These are phyloP conservation scores for Nitzschia sp. DNA, from an alignment of 108 stramenopile genomes.

Conservation along the genomic window DNA sequence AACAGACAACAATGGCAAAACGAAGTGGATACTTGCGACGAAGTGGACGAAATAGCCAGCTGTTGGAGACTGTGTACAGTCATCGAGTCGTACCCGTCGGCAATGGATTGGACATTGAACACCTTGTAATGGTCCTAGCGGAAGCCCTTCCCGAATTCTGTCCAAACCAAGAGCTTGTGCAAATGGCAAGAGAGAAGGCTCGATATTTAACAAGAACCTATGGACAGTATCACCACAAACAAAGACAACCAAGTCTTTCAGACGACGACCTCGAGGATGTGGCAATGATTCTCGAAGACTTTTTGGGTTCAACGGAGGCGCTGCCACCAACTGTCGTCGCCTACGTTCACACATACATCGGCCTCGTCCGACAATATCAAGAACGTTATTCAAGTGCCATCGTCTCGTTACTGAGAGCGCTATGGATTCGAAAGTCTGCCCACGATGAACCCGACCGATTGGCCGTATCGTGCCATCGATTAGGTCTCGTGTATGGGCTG, in stretches of 20 bases:
- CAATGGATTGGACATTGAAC: not conserved
- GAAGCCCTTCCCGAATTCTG: not conserved
- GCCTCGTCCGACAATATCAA: constrained; percentile 17
- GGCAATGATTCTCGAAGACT: constrained; percentile 4
- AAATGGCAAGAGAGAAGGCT: not conserved
- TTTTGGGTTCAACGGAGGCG: not conserved
- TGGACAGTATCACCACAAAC: not conserved
- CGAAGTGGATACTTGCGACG: constrained; percentile 1
- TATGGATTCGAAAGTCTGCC: constrained; percentile 4
- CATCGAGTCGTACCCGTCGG: constrained; percentile 1
- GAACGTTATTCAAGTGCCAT: constrained; percentile 1
- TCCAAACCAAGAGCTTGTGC: not conserved
- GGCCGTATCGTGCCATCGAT: constrained; percentile 2
- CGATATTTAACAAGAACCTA: not conserved
- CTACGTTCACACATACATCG: constrained; percentile 18
- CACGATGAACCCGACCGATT: not conserved
- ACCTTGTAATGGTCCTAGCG: not conserved
- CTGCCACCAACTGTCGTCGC: constrained; percentile 17
- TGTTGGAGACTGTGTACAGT: not conserved
- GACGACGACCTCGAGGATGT: constrained; percentile 1
- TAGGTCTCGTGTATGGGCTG: constrained; percentile 6
- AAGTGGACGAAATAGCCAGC: not conserved
- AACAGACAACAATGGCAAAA: not conserved
- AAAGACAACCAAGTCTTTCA: not conserved
- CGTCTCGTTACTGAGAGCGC: constrained; percentile 5